These are phyloP conservation scores for Abelmoschus esculentus DNA, from an alignment of 345 rosid genomes.

Conservation along the genomic window DNA sequence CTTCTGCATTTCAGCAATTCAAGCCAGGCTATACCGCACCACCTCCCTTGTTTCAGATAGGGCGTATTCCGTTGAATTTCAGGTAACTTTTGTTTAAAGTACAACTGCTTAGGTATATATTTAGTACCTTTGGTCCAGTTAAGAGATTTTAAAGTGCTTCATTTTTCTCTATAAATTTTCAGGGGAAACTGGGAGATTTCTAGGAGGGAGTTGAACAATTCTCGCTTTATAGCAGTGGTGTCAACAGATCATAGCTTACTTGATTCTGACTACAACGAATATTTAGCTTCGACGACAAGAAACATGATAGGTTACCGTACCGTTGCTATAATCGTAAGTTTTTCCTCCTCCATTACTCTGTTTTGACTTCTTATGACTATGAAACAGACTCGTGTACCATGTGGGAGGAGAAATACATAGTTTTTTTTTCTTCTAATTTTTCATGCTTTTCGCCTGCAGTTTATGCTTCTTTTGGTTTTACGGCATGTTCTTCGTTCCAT, in stretches of 20 bases:
- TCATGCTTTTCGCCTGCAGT: constrained; percentile 37
- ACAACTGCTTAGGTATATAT: neutral
- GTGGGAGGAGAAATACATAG: neutral
- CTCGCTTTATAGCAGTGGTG: constrained; percentile 60
- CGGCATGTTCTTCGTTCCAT: constrained; percentile 69
- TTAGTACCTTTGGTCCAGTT: neutral
- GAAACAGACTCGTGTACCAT: neutral
- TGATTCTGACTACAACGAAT: constrained; percentile 34
- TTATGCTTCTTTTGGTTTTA: constrained; percentile 66
- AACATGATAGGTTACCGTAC: constrained; percentile 51
- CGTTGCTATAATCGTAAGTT: constrained; percentile 50
- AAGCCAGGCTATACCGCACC: constrained; percentile 87
- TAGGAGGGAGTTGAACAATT: constrained; percentile 37
- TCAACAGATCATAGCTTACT: constrained; percentile 48
- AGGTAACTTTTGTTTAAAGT: constrained; percentile 28
- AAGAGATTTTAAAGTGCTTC: neutral
- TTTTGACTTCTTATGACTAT: neutral
- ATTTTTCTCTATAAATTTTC: neutral
- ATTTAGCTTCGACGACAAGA: constrained; percentile 46
- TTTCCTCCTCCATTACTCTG: neutral
- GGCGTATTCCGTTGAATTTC: constrained; percentile 68
- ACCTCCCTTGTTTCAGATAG: constrained; percentile 63
- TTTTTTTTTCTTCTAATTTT: neutral
- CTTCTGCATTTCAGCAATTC: constrained; percentile 48
- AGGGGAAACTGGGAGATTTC: constrained; percentile 81